These are phyloP conservation scores for Phytophthora multivora DNA, from an alignment of 352 stramenopile species.

Conservation along the genomic window DNA sequence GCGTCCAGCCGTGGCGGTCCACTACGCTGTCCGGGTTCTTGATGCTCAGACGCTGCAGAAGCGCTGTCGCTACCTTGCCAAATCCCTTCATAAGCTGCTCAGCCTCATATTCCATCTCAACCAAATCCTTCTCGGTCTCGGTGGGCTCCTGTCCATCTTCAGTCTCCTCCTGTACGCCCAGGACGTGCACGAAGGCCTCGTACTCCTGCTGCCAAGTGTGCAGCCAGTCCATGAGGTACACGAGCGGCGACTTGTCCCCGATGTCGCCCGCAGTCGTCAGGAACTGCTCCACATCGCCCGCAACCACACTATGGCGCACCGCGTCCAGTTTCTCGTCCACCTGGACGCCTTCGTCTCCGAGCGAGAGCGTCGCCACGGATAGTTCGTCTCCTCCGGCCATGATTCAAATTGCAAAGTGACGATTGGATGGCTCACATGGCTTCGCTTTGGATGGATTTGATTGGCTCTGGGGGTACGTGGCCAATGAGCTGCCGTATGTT, in stretches of 20 bases:
- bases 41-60: conserved; percentile 54
- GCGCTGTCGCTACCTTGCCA: conserved; percentile 46
- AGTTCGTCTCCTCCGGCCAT: conserved; percentile 49
- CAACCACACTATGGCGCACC: conserved; percentile 65
- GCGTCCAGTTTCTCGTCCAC: conserved; percentile 52
- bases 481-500: background rate
- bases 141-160: conserved; percentile 33
- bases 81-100: conserved; percentile 73
- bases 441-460: conserved; percentile 18
- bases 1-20: conserved; percentile 81
- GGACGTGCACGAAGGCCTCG: conserved; percentile 76
- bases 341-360: conserved; percentile 37
- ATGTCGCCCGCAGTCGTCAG: conserved; percentile 35
- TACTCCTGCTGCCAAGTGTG: conserved; percentile 89
- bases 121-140: conserved; percentile 60
- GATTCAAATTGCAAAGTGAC: conserved; percentile 15
- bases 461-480: conserved; percentile 18
- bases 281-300: conserved; percentile 54
- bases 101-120: conserved; percentile 76
- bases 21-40: conserved; percentile 52
- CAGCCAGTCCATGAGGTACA: conserved; percentile 87
- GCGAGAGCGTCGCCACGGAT: conserved; percentile 49
- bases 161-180: conserved; percentile 57
- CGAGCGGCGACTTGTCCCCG: conserved; percentile 46
- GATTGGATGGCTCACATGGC: conserved; percentile 28